phyloP scores from a whole-genome alignment of 2,329 filamentous ascomycete genomes.

The Apiospora rasikravindrae region DNA sequence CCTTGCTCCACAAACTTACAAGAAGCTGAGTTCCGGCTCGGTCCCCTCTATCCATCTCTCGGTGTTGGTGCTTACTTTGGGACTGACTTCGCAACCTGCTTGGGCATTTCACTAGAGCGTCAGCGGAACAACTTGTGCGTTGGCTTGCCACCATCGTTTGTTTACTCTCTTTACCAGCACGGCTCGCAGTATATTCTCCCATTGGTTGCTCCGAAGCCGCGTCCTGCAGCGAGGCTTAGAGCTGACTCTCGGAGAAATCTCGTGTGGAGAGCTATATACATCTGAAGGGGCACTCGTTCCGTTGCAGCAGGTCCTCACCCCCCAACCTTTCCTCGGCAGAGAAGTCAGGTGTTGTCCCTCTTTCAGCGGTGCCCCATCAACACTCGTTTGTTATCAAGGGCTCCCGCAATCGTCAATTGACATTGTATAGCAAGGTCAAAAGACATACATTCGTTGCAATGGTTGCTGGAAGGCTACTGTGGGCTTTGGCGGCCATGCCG shows the following conservation, averaged over 20 bases:
- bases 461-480: conserved; percentile 25
- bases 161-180: conserved; percentile 15
- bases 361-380: neutral
- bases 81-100: conserved; percentile 11
- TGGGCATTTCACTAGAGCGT: neutral
- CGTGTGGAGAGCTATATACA: conserved; percentile 11
- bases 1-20: conserved; percentile 9
- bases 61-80: conserved; percentile 22
- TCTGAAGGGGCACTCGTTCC: conserved; percentile 14
- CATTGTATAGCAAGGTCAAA: neutral
- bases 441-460: conserved; percentile 9
- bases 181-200: neutral
- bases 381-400: neutral
- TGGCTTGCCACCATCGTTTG: conserved; percentile 23
- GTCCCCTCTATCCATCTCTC: conserved; percentile 26
- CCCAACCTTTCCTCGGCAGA: neutral
- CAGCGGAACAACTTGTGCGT: conserved; percentile 10
- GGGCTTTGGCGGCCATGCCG: conserved; percentile 30
- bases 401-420: neutral
- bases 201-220: conserved; percentile 11
- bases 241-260: conserved; percentile 11
- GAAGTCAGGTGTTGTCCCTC: conserved; percentile 1
- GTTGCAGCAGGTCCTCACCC: conserved; percentile 12
- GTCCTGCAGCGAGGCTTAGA: conserved; percentile 9
- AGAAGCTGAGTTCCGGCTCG: conserved; percentile 24